phyloP scores from a whole-genome alignment of 192 early-diverging fungal species.

The Linnemannia elongata region DNA sequence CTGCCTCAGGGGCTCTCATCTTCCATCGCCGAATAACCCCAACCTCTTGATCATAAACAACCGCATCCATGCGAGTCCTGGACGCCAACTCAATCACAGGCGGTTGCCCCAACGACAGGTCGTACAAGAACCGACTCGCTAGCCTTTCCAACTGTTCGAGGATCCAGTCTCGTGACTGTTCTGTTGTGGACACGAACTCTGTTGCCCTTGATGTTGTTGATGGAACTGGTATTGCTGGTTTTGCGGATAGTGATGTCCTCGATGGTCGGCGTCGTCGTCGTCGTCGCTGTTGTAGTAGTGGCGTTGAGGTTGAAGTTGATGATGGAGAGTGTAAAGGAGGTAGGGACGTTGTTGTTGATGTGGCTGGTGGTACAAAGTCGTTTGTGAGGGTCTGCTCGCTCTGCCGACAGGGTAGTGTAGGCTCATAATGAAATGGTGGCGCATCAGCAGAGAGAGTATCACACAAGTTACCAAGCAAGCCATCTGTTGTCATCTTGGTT shows the following conservation, averaged over 20 bases:
- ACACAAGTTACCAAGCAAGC: background rate
- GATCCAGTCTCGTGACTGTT: constrained; percentile 21
- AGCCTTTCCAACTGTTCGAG: constrained; percentile 25
- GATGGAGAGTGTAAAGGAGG: background rate
- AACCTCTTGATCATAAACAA: constrained; percentile 20
- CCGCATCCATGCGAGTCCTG: background rate
- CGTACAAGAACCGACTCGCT: constrained; percentile 12
- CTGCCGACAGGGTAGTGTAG: background rate
- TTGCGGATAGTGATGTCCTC: too few species aligned
- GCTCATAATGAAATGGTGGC: background rate
- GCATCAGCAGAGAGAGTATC: background rate
- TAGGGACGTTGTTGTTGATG: too few species aligned
- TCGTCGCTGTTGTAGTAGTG: background rate
- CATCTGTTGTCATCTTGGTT: too few species aligned
- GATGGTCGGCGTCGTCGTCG: background rate
- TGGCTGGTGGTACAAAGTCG: too few species aligned
- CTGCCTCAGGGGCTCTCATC: background rate
- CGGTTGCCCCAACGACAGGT: background rate
- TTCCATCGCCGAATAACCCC: constrained; percentile 26
- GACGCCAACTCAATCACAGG: constrained; percentile 12
- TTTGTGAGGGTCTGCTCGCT: too few species aligned
- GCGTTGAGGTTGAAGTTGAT: background rate
- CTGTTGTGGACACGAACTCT: constrained; percentile 17
- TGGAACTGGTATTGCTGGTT: too few species aligned
- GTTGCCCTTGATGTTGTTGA: background rate